Conservation (phyloP, 2,329 filamentous ascomycete species). For the Pseudogymnoascus sp. region DNA sequence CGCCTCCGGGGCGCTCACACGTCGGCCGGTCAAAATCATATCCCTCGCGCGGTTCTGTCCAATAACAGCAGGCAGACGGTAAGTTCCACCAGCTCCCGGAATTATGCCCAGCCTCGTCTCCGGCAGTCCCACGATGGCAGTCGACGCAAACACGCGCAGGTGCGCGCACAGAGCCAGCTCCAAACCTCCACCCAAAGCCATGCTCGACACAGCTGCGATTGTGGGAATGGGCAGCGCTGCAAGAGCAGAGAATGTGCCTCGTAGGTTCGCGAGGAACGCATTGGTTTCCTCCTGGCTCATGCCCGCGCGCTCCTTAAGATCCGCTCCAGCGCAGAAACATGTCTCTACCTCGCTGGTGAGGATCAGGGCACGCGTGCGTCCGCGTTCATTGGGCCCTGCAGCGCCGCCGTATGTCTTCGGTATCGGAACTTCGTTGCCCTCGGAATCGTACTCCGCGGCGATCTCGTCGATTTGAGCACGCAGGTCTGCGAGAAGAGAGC, state of each 20-base stretch:
- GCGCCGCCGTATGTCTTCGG: constrained; percentile 39
- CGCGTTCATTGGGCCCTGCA: constrained; percentile 39
- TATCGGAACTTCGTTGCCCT: constrained; percentile 45
- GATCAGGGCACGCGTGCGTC: constrained; percentile 71
- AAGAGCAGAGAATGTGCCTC: constrained; percentile 67
- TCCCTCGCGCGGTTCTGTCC: constrained; percentile 79
- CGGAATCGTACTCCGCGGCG: constrained; percentile 51
- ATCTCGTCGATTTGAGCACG: constrained; percentile 67
- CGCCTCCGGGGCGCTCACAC: constrained; percentile 75
- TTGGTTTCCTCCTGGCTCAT: constrained; percentile 77
- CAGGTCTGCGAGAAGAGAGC: constrained; percentile 65
- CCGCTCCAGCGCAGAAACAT: constrained; percentile 89
- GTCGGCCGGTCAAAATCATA: constrained; percentile 81
- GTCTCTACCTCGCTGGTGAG: constrained; percentile 78
- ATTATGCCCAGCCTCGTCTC: constrained; percentile 93
- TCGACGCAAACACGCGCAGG: constrained; percentile 79
- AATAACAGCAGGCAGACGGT: constrained; percentile 75
- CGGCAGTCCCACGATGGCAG: constrained; percentile 72
- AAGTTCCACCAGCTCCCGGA: constrained; percentile 88
- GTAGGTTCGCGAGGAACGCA: constrained; percentile 70
- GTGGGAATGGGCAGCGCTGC: constrained; percentile 77
- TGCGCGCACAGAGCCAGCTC: constrained; percentile 87
- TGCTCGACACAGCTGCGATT: constrained; percentile 77
- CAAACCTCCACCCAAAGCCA: constrained; percentile 86
- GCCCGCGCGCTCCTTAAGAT: constrained; percentile 77